Conservation (phyloP, 331 rosid species). For the Acacia concinna region DNA sequence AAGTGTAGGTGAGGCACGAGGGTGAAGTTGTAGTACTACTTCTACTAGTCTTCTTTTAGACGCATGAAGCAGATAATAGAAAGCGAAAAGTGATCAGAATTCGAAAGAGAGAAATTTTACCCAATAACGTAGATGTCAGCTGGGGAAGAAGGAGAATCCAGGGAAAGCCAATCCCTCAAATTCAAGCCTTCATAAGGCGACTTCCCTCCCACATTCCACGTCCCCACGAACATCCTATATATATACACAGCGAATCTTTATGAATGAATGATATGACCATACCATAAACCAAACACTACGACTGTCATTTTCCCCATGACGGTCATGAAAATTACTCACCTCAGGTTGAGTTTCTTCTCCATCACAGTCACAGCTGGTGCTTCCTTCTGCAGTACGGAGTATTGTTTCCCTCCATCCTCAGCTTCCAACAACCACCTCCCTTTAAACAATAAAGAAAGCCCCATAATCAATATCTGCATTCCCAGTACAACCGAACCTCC, state of each 20-base stretch:
- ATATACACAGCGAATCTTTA: background rate
- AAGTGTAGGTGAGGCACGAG: background rate
- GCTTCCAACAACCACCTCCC: constrained; percentile 38
- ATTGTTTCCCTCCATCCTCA: background rate
- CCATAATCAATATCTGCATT: constrained; percentile 10
- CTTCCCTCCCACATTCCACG: constrained; percentile 85
- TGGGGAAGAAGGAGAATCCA: constrained; percentile 46
- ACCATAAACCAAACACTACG: background rate
- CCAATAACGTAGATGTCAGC: constrained; percentile 74
- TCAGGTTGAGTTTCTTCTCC: constrained; percentile 22
- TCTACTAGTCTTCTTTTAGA: background rate
- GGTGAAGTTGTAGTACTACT: background rate
- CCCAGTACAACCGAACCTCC: constrained; percentile 25
- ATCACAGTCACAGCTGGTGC: constrained; percentile 8
- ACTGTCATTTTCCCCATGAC: background rate
- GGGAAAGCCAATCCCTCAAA: constrained; percentile 54
- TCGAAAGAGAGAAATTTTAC: constrained; percentile 28
- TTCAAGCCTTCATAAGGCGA: constrained; percentile 59
- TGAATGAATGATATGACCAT: too few species aligned
- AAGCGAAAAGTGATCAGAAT: background rate
- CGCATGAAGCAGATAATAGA: background rate
- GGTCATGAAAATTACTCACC: constrained; percentile 29
- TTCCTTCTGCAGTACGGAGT: constrained; percentile 15
- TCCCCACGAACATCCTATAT: constrained; percentile 67
- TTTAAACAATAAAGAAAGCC: background rate